Evolutionary conservation across 2,329 filamentous ascomycete species (phyloP), one percentile per base, ranked within the genome.

Genomic region (Beauveria rudraprayagi): DNA sequence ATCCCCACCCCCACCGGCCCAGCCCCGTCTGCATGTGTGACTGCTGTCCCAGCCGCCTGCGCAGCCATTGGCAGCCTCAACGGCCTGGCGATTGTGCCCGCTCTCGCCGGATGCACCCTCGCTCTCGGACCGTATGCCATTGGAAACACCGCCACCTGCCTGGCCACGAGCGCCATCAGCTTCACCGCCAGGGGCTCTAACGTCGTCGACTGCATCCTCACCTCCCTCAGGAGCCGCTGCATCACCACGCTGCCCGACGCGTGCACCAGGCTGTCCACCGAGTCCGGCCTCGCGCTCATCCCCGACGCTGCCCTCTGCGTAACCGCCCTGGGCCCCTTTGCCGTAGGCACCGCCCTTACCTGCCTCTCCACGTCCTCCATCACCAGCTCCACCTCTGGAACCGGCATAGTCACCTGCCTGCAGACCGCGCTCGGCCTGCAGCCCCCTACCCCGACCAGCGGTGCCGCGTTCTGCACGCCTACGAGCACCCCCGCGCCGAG

Each of bases 271-370:
- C 22, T 58, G 16, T 5, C 24, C 24, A 51, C 44, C 3, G 30
- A 50, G 30, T 41, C 30, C 5, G 56, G 56, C 5, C 46, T 51
- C 16, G 30, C 44, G 4, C 56, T 58, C 17, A 16, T 58, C 26
- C 26, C 48, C 9, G 41, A 57, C 17, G 24, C 57, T 2, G 51
- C 53, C 9, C 22, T 53, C 19, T 64, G 63, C 34, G 51, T 51
- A 17, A n/a, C 55, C 3, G 61, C 61, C 2, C 55, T 64, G 10
- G 63, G 63, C 1, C 63, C 63, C 5, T 61, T 57, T 16, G 63
- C 59, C 43, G 46, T 60, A 11, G 63, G 63, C 5, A 34, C 59
- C 1, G 55, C 59, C 6, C 28, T 58, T 16, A 59, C 55, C 17
- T 64, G 63, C 19, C 41, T 64, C 10, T 16, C 50, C 16, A 54